Conservation (phyloP, 1,284 basidiomycete genomes). For the Phellopilus nigrolimitatus region DNA sequence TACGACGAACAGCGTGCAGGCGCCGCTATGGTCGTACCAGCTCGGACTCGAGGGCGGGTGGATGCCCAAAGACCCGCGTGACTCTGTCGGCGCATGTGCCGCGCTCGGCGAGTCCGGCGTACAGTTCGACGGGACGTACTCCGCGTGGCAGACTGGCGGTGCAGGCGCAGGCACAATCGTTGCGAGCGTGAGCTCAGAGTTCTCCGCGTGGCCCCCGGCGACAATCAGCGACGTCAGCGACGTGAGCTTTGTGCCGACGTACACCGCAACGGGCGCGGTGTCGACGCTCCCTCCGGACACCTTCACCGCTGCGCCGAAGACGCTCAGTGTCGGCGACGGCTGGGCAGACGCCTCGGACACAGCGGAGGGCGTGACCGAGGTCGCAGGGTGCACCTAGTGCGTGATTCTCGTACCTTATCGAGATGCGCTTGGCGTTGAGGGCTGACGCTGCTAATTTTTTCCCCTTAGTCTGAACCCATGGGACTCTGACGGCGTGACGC, state of each 20-base stretch:
- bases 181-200: slow-evolving; percentile 41
- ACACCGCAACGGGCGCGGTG: slow-evolving; percentile 65
- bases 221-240: slow-evolving; percentile 41
- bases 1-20: slow-evolving; percentile 33
- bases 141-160: slow-evolving; percentile 76
- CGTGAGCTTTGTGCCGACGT: slow-evolving; percentile 49
- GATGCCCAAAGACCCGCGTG: slow-evolving; percentile 77
- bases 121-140: slow-evolving; percentile 55
- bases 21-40: slow-evolving; percentile 47
- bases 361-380: slow-evolving; percentile 46
- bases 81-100: slow-evolving; percentile 61
- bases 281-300: slow-evolving; percentile 57
- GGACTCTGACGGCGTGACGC: slow-evolving; percentile 42
- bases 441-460: neutral
- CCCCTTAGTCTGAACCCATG: slow-evolving; percentile 46
- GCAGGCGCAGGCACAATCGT: slow-evolving; percentile 60
- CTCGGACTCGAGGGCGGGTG: slow-evolving; percentile 56
- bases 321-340: slow-evolving; percentile 57
- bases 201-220: slow-evolving; percentile 54
- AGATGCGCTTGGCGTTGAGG: neutral
- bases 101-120: slow-evolving; percentile 41
- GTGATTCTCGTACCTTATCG: slow-evolving; percentile 23
- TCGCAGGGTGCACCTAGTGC: slow-evolving; percentile 47
- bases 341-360: slow-evolving; percentile 68
- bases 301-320: slow-evolving; percentile 41